phyloP scores from a whole-genome alignment of 2,329 filamentous ascomycete genomes.

The Fusarium marasasianum region DNA sequence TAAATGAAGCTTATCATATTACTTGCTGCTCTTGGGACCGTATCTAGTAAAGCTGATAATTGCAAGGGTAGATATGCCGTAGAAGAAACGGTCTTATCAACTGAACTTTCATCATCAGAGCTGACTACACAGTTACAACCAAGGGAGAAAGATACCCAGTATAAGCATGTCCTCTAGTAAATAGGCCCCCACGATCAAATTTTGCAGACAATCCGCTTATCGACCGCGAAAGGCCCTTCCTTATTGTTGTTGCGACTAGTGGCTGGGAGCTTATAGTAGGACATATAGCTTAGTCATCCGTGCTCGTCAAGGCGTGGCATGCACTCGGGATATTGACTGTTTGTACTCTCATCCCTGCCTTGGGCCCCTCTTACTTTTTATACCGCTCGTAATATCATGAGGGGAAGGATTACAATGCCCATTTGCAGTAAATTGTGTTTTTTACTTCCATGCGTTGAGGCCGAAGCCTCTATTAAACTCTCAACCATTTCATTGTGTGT shows the following conservation, averaged over 20 bases:
- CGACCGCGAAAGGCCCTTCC: not conserved
- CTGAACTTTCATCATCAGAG: not conserved
- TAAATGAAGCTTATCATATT: not conserved
- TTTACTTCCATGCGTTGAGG: not conserved
- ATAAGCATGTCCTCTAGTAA: not conserved
- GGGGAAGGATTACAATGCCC: not conserved
- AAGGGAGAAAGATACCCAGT: not conserved
- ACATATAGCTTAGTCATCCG: too few species aligned
- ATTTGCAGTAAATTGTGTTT: not conserved
- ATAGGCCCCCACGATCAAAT: accelerated
- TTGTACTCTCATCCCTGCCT: not conserved
- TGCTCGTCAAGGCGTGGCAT: not conserved
- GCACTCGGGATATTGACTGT: too few species aligned
- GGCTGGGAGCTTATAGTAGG: not conserved
- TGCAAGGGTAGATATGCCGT: accelerated
- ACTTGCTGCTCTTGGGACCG: not conserved
- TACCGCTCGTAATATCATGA: too few species aligned
- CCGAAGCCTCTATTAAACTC: not conserved
- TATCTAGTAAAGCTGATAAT: accelerated
- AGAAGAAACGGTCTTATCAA: not conserved
- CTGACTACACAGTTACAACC: too few species aligned
- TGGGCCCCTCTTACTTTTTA: not conserved
- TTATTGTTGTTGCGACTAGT: not conserved
- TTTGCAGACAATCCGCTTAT: accelerated
- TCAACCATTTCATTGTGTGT: not conserved